phyloP scores from a whole-genome alignment of 2,329 filamentous ascomycete genomes.

The Westerdykella sp. region DNA sequence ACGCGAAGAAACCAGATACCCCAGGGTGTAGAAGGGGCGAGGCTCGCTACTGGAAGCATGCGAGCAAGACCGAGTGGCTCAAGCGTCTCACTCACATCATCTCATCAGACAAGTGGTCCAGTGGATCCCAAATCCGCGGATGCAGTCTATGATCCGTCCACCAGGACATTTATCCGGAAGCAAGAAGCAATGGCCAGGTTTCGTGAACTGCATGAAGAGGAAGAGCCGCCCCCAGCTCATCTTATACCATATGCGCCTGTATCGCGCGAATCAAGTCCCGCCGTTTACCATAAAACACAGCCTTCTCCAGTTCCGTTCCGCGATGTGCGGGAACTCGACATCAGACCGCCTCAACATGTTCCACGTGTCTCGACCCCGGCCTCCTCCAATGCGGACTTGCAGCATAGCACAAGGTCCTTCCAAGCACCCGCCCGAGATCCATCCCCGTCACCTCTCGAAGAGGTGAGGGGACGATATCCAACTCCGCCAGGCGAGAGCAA shows the following conservation, averaged over 20 bases:
- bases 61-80: constrained; percentile 46
- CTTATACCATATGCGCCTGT: not conserved
- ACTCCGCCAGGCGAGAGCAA: not conserved
- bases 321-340: too few species aligned
- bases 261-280: not conserved
- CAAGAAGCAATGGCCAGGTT: constrained; percentile 32
- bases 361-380: not conserved
- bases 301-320: not conserved
- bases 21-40: constrained; percentile 34
- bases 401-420: too few species aligned
- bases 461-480: not conserved
- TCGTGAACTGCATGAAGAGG: constrained; percentile 24
- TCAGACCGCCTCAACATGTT: not conserved
- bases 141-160: constrained; percentile 34
- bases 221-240: constrained; percentile 7
- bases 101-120: constrained; percentile 7
- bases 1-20: constrained; percentile 38
- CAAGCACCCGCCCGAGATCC: not conserved
- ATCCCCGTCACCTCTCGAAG: not conserved
- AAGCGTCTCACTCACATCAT: constrained; percentile 31
- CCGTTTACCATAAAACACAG: not conserved
- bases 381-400: too few species aligned
- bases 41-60: constrained; percentile 48
- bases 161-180: constrained; percentile 33
- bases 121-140: constrained; percentile 34